Evolutionary conservation across 129 eudicot genomes (phyloP).

Genomic region (Centaurea solstitialis): DNA sequence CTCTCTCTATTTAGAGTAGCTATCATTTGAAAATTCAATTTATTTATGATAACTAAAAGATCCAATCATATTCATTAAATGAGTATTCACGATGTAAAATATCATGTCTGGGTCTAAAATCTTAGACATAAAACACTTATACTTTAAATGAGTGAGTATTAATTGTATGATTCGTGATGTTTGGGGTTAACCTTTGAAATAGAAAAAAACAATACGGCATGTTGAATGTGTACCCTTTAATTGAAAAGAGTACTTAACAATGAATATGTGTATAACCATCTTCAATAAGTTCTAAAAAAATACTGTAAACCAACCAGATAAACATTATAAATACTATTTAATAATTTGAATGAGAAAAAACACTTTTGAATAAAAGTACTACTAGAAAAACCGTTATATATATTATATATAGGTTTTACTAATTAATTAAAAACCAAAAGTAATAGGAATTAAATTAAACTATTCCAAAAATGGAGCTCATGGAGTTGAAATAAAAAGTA

Average conservation of each 20-base stretch:
- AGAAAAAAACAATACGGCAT: background rate
- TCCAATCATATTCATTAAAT: too few species aligned
- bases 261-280: background rate
- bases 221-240: background rate
- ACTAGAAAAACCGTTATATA: background rate
- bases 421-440: background rate
- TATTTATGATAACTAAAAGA: too few species aligned
- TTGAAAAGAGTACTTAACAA: background rate
- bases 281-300: too few species aligned
- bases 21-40: too few species aligned
- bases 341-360: background rate
- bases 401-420: background rate
- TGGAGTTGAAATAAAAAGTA: background rate
- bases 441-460: background rate
- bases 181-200: too few species aligned
- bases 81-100: too few species aligned
- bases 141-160: too few species aligned
- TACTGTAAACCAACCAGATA: too few species aligned
- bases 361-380: background rate
- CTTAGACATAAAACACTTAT: too few species aligned
- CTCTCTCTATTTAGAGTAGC: background rate
- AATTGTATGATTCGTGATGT: too few species aligned
- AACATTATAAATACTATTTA: background rate
- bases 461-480: conserved; percentile 10
- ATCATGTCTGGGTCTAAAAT: too few species aligned